Evolutionary conservation across 78 protist species (phyloP), one percentile per base, ranked within the genome.

Genomic region (Dictyostelium purpureum): DNA sequence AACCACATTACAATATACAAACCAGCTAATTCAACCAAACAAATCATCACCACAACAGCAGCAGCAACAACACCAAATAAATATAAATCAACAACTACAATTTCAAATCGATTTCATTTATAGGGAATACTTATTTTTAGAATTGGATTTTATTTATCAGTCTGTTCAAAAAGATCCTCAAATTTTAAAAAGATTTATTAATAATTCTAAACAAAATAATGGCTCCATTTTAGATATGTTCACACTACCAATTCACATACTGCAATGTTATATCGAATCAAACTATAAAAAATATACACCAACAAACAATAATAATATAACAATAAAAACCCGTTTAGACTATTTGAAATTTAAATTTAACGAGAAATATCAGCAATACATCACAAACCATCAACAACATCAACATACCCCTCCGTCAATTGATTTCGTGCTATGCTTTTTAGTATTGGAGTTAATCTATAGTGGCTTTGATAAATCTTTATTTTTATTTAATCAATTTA

Each of bases 171-270:
- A 57, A 7, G 92, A 85, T 61, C 45, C 82, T 2, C 35, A 21
- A 42, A 57, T 85, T 1, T 0, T 85, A 35, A 85, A 59, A 6
- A 85, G 77, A 43, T 85, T 85, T 47, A 85, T 85, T 19, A 11
- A 54, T 35, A 63, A 33, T 33, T 43, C 26, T 33, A 33, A 63
- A 69, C 52, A 28, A 42, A 54, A 57, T 28, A 33, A 38, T 35
- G 14, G 49, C 11, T 24, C 88, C 21, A 38, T 79, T 38, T 2
- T 26, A 12, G 82, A 85, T 12, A 56, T 85, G 49, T 73, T 85
- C 21, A 24, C 33, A 10, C 21, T 63, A n/a, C 92, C 92, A 14
- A 43, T 85, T 4, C 65, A 85, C 35, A 47, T 85, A 31, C 21
- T 85, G 0, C 77, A 79, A 57, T 85, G 92, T 45, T 85, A 49